Evolutionary conservation across 768 basidiomycete species (phyloP).

Genomic region (Mrakia gelida): DNA sequence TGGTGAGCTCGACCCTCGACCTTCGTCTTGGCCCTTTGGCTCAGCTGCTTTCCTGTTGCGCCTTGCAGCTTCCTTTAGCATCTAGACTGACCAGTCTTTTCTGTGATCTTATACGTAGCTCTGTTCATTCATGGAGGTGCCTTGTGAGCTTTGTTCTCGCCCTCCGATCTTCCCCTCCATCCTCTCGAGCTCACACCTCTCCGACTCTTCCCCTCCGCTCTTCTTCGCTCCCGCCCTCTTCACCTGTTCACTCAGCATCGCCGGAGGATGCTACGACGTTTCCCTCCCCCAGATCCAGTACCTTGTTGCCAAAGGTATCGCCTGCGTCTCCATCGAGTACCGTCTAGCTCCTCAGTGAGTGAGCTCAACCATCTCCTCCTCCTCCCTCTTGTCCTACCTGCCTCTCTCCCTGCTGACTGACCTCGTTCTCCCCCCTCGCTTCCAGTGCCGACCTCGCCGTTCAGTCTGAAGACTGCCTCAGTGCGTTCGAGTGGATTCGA

Average conservation of each 20-base stretch:
- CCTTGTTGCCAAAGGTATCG: not conserved
- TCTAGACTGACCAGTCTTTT: not conserved
- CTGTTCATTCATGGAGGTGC: conserved; percentile 22
- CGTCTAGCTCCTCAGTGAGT: conserved; percentile 26
- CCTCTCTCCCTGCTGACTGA: not conserved
- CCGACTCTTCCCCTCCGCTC: not conserved
- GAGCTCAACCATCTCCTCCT: not conserved
- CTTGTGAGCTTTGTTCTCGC: not conserved
- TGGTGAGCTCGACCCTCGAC: conserved; percentile 2
- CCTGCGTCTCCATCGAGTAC: conserved; percentile 13
- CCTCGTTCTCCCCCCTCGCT: not conserved
- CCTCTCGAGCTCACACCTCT: not conserved
- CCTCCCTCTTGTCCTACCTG: not conserved
- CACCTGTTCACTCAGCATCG: not conserved
- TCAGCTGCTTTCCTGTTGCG: not conserved
- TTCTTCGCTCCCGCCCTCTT: not conserved
- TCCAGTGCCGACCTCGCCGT: conserved; percentile 9
- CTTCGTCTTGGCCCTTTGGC: not conserved
- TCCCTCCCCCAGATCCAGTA: not conserved
- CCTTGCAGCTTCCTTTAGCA: not conserved
- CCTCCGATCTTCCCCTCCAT: too few species aligned
- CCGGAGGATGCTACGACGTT: not conserved
- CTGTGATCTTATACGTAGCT: not conserved
- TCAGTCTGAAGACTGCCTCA: not conserved
- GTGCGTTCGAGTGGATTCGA: conserved; percentile 15